Percentiles rank a stretch among this genome's conserved stretches.
phyloP scores from a whole-genome alignment of 257 asterid species.

The Petunia axillaris region DNA sequence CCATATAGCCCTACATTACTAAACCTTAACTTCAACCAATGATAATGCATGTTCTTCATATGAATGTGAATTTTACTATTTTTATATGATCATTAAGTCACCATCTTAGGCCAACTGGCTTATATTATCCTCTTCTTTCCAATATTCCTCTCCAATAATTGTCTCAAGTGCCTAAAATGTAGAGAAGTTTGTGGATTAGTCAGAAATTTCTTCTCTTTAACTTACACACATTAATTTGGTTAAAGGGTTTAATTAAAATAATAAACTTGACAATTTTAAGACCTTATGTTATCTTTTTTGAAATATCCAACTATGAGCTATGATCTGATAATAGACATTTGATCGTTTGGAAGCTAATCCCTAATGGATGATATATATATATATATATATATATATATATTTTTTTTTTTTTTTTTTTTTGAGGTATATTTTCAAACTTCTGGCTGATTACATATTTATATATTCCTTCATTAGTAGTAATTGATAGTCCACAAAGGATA shows the following conservation, averaged over 20 bases:
- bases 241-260: neutral
- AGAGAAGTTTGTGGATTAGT: neutral
- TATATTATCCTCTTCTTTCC: neutral
- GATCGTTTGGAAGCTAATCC: neutral
- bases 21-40: conserved; percentile 3
- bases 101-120: conserved; percentile 24
- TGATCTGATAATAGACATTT: neutral
- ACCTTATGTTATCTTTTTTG: neutral
- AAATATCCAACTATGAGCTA: neutral
- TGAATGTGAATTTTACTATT: conserved; percentile 20
- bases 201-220: neutral
- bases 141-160: neutral
- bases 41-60: conserved; percentile 16
- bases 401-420: too few relatives aligned
- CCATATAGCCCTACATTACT: neutral
- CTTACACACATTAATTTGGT: conserved; percentile 9
- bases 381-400: too few relatives aligned
- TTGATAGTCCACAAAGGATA: too few relatives aligned
- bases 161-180: neutral
- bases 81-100: neutral
- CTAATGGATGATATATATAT: too few relatives aligned
- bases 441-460: too few relatives aligned
- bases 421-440: too few relatives aligned
- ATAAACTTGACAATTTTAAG: neutral
- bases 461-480: neutral